Base-by-base conservation (phyloP, 371 early-diverging fungal species). In the Mortierella sp. region DNA sequence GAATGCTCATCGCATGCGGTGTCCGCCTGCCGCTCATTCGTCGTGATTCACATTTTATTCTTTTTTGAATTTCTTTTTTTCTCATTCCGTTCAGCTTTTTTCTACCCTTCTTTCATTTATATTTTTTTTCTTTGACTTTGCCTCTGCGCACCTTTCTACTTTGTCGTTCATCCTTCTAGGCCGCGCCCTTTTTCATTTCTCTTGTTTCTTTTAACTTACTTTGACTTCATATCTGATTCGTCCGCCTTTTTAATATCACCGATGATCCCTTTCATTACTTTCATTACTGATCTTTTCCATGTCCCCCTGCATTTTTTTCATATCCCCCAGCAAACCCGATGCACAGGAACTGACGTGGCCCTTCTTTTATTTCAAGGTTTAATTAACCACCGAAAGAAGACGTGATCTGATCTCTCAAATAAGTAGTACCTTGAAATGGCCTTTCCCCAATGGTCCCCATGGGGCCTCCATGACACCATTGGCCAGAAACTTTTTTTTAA, bases 1-100 rank as follows among this genome's bases (percentile, higher is more conserved):
- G 26, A 31, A 28, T 60, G 9, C 3, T 13, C 74, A 73, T 34
- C 24, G 57, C 16, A 16, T 48, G 50, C 38, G 50, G 28, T 47
- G 72, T 14, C 68, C 7, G 31, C 50, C 26, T 28, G 45, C 50
- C 72, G 50, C 72, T 72, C 72, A 72, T 72, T 72, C 48, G 72
- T 50, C 50, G 26, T n/a, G 72, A 72, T 72, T 72, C 72, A 68
- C 42, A 72, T 44, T 24, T 26, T 42, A 11, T 10, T 55, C 19
- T 10, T 73, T 34, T 55, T 57, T n/a, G n/a, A n/a, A 24, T 60
- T 60, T 31, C 28, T 1, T 58, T 28, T 58, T 58, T 24, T 60
- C 16, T 60, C 31, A 31, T 31, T 73, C 74, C 55, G 26, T 73
- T 34, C 52, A 57, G 6, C 44, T 44, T 73, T 60, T 13, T 57